Evolutionary conservation across 73 alveolate species (phyloP).

Genomic region (Paramecium sonneborni): DNA sequence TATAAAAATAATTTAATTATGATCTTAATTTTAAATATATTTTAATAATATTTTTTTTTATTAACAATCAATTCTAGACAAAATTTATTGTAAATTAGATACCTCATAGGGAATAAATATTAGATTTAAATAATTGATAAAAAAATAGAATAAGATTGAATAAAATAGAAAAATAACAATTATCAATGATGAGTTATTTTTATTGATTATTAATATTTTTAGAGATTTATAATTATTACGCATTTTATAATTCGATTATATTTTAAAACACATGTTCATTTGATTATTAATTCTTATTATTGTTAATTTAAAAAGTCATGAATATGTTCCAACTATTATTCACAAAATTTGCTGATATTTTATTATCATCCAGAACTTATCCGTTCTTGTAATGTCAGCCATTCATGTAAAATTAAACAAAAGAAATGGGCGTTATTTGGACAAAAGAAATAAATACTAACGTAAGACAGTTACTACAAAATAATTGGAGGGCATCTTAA

Average conservation of each 20-base stretch:
- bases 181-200: neutral
- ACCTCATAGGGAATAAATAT: too few relatives aligned
- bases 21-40: too few relatives aligned
- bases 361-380: neutral
- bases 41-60: too few relatives aligned
- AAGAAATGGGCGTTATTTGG: neutral
- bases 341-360: slow-evolving; percentile 12
- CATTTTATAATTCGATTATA: neutral
- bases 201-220: neutral
- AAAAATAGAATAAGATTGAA: too few relatives aligned
- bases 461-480: neutral
- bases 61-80: too few relatives aligned
- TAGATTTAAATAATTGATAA: too few relatives aligned
- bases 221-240: neutral
- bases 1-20: neutral
- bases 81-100: too few relatives aligned
- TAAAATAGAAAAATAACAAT: too few relatives aligned
- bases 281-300: neutral
- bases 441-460: neutral
- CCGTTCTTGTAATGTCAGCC: neutral
- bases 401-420: neutral
- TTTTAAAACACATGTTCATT: neutral
- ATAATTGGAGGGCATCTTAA: neutral
- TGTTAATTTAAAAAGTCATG: neutral
- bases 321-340: slow-evolving; percentile 6